Evolutionary conservation across 352 stramenopile genomes (phyloP), one percentile per base, ranked within the genome.

Genomic region (Phytophthora pistaciae): DNA sequence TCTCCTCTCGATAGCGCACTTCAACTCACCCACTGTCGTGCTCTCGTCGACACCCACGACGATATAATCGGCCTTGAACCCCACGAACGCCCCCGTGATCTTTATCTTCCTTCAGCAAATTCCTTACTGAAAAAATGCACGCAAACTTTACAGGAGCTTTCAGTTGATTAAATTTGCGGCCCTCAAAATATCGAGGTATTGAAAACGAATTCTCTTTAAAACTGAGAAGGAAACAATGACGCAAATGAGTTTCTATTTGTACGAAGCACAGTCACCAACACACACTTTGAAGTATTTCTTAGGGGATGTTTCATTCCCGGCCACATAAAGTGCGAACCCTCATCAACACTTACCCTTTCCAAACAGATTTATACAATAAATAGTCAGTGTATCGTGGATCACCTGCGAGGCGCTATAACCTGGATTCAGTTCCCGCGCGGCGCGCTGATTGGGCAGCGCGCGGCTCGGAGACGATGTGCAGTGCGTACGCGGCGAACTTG

Each of bases 371-470:
- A 7, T 52, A 52, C 48, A n/a, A n/a, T n/a, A n/a, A 59, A 23
- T n/a, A n/a, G n/a, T n/a, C n/a, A n/a, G n/a, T 2, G 14, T 66
- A 79, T 42, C 1, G 3, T 20, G 1, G 14, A 0, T 6, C 0
- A 63, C 74, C 70, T 81, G 62, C 21, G n/a, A 56, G n/a, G 44
- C 8, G 25, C 6, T 29, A 78, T 78, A 65, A 25, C 31, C 33
- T 56, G 60, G 64, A 63, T 75, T 72, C 70, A 74, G 70, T 61
- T 75, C 44, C 36, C 33, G 50, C 54, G 21, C 53, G 46, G 66
- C 56, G n/a, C 44, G 57, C 23, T 80, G 60, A 84, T 84, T 84
- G 77, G 77, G 27, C 53, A 27, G 44, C 49, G 4, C 38, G 40
- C 56, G 31, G 14, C 29, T 54, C 20, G 57, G 58, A 63, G 29